These are phyloP conservation scores for Arabidopsis suecica DNA, from an alignment of 345 rosid species.

Conservation along the genomic window DNA sequence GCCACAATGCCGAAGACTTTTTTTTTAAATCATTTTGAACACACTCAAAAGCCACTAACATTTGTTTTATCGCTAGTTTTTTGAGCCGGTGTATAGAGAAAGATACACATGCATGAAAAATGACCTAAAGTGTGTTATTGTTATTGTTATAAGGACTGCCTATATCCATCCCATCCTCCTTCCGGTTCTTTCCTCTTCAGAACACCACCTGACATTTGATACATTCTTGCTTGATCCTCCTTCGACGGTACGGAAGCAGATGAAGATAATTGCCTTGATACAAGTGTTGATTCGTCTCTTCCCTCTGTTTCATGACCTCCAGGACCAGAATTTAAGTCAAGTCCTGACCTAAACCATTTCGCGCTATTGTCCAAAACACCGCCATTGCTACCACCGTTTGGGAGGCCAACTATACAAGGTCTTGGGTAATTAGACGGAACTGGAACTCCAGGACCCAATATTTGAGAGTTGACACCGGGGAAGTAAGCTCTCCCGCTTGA, in stretches of 20 bases:
- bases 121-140: background rate
- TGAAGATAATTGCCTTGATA: conserved; percentile 59
- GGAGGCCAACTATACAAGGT: conserved; percentile 69
- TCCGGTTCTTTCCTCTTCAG: conserved; percentile 90
- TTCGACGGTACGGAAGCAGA: conserved; percentile 56
- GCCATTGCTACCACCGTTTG: conserved; percentile 57
- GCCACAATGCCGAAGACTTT: conserved; percentile 14
- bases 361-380: conserved; percentile 48
- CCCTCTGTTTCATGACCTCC: conserved; percentile 68
- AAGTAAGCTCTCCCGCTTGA: conserved; percentile 65
- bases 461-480: conserved; percentile 69
- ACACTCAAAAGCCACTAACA: conserved; percentile 26
- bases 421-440: conserved; percentile 63
- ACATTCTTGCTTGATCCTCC: conserved; percentile 80
- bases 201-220: conserved; percentile 63
- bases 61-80: background rate
- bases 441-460: conserved; percentile 50
- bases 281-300: conserved; percentile 62
- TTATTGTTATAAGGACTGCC: conserved; percentile 84
- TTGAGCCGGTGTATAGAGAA: conserved; percentile 6
- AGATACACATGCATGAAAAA: conserved; percentile 27
- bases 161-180: conserved; percentile 90
- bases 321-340: conserved; percentile 92
- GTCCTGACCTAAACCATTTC: conserved; percentile 73
- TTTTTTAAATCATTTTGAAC: background rate